Base-by-base conservation (phyloP, 148 eudicot species). In the Camellia lanceoleosa region DNA sequence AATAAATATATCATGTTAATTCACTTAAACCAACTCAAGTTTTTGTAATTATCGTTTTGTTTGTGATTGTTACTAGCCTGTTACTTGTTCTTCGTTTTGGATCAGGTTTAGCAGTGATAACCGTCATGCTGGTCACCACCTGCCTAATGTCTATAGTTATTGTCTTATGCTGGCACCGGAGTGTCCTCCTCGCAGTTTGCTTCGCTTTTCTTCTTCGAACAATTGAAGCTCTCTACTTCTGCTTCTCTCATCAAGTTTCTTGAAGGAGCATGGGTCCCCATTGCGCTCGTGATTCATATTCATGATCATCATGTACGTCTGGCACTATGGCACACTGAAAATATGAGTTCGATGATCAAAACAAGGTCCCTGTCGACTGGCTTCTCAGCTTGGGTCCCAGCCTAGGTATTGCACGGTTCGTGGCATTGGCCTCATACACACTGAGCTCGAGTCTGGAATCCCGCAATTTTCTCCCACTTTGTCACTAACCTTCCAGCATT, bases 71-170 rank as follows among this genome's bases (percentile, higher is more conserved):
- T 18, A n/a, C 64, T 77, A 49, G 49, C 47, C 23, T 59, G 30
- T 49, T 65, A 52, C 41, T 67, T 23, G 62, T 79, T 54, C 54
- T 79, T 80, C 18, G 5, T 44, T 56, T 60, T 71, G 73, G 46
- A 80, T 77, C 87, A 95, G 99, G 99, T 91, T 87, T 96, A 85
- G 99, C 99, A 49, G 98, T 93, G 66, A 96, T 96, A 74, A 96
- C 99, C 0, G 99, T 96, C 30, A 96, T 96, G 99, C 88, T 96
- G 76, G 99, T 96, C 46, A 96, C 99, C 49, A 96, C 99, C 5
- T 96, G 99, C 88, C 89, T 96, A n/a, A 96, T 96, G 99, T 96
- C 98, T 10, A 91, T 96, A 0, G 97, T 96, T 1, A 96, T 96
- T 54, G 98, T 96, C 7, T 78, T 96, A 9, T 91, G 95, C 83